phyloP scores from a whole-genome alignment of 768 basidiomycete species.

The Saitozyma sp. region DNA sequence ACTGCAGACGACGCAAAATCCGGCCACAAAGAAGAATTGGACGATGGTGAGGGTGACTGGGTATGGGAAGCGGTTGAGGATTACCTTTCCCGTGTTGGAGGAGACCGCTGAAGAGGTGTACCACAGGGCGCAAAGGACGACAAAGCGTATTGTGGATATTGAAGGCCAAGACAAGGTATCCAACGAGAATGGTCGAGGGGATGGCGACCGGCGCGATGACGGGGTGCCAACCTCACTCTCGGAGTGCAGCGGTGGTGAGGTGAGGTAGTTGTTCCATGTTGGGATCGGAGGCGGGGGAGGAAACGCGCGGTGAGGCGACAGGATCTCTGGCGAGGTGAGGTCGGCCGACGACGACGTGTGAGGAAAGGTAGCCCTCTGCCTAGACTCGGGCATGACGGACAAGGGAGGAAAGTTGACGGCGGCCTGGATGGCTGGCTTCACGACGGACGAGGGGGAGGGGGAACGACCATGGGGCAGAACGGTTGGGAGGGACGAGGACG shows the following conservation, averaged over 20 bases:
- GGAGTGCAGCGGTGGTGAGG: slow-evolving; percentile 11
- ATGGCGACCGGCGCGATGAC: slow-evolving; percentile 11
- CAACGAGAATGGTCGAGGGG: slow-evolving; percentile 25
- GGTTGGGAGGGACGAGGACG: too few species aligned
- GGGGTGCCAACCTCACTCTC: background rate
- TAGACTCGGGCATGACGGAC: slow-evolving; percentile 28
- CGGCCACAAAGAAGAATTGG: slow-evolving; percentile 92
- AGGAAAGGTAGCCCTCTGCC: slow-evolving; percentile 44
- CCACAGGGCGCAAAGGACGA: slow-evolving; percentile 84
- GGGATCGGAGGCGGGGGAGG: too few species aligned
- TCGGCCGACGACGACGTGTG: slow-evolving; percentile 37
- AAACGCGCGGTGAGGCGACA: too few species aligned
- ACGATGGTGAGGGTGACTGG: slow-evolving; percentile 96
- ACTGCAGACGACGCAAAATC: slow-evolving; percentile 80
- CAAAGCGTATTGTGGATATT: slow-evolving; percentile 57
- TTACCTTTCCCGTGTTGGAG: slow-evolving; percentile 94
- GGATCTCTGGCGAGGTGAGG: slow-evolving; percentile 2
- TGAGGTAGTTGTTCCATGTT: background rate
- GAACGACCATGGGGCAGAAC: too few species aligned
- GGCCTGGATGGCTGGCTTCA: too few species aligned
- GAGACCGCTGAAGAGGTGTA: slow-evolving; percentile 89
- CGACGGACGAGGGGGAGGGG: too few species aligned
- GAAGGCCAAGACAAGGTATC: slow-evolving; percentile 28
- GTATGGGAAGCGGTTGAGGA: slow-evolving; percentile 87
- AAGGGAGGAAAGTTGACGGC: too few species aligned